Base-by-base conservation (phyloP, 768 basidiomycete species). In the Steccherinum ochraceum region DNA sequence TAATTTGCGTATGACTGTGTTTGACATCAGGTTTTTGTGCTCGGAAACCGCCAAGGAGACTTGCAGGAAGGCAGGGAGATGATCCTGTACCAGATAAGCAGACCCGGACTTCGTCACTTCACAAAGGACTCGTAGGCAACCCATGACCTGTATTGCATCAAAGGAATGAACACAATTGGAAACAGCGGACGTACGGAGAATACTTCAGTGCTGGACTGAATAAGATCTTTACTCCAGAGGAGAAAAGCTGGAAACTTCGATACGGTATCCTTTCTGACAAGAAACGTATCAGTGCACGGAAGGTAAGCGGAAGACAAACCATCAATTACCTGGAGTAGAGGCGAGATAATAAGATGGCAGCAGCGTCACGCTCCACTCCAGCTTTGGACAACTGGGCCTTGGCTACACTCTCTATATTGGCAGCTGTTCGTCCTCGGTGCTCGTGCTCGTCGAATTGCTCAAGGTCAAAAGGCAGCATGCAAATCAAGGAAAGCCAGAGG, bases 401-500 rank as follows among this genome's bases (percentile, higher is more conserved):
- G 0, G 79, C 86, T 2, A 83, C 63, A 1, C 59, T 54, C 56
- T 93, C 84, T 2, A 94, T 68, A 3, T 64, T 63, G 16, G 60
- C 56, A 0, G 83, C 80, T 1, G 87, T 89, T 19, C 19, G 16
- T 11, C 81, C 78, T 20, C 62, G 58, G n/a, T 70, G 63, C 2
- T 72, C 73, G 10, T 57, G 61, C 51, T 86, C 84, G 60, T 93
- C 91, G 49, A 96, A 91, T 58, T 91, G 88, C 24, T 81, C 76
- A 35, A 99, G 72, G 62, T 90, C 84, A 65, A 99, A 99, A 0
- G 96, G 96, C 16, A 97, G 84, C 71, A 89, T 91, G 70, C 89
- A 87, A 45, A 96, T 86, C 20, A 99, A 78, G 19, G 90, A 88
- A n/a, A 98, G 75, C 95, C 95, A 98, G 11, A 96, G 73, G 7